These are phyloP conservation scores for Protomyces lactucae-debilis DNA, from an alignment of 1,139 yeast species.

Conservation along the genomic window DNA sequence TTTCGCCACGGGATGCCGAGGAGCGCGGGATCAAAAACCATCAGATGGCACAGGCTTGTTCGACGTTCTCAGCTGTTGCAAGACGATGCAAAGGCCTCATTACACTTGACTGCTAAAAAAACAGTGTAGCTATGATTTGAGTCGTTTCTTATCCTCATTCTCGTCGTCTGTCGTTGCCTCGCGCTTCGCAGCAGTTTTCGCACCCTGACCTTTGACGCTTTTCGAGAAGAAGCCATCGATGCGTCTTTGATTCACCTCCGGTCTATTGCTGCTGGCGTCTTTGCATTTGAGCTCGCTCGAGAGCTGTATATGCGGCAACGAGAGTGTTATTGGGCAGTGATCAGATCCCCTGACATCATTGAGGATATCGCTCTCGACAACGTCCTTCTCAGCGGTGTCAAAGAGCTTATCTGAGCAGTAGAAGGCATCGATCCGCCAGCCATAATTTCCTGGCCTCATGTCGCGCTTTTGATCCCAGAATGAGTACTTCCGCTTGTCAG, in stretches of 20 bases:
- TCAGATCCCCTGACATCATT: slow-evolving; percentile 24
- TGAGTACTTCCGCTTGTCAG: slow-evolving; percentile 15
- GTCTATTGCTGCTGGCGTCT: slow-evolving; percentile 25
- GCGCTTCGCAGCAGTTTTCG: slow-evolving; percentile 6
- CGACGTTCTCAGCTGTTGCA: too few species aligned
- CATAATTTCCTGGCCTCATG: slow-evolving; percentile 13
- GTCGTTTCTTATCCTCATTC: neutral
- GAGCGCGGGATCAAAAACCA: too few species aligned
- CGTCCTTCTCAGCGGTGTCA: neutral
- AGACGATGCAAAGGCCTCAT: too few species aligned
- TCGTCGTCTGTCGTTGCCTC: slow-evolving; percentile 17
- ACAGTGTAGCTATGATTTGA: neutral
- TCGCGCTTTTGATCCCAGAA: slow-evolving; percentile 26
- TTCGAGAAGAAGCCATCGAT: slow-evolving; percentile 23
- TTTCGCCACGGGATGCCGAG: too few species aligned
- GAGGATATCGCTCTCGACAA: slow-evolving; percentile 7
- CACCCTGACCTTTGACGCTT: slow-evolving; percentile 17
- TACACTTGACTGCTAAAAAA: too few species aligned
- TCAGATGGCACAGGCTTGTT: too few species aligned
- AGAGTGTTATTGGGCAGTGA: slow-evolving; percentile 19
- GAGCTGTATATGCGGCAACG: slow-evolving; percentile 1
- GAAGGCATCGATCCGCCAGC: slow-evolving; percentile 27
- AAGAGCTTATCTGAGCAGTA: slow-evolving; percentile 11
- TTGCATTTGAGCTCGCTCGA: neutral
- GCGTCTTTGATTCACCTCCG: slow-evolving; percentile 10